Base-by-base conservation (phyloP, 345 rosid species). In the Euclidium syriacum region DNA sequence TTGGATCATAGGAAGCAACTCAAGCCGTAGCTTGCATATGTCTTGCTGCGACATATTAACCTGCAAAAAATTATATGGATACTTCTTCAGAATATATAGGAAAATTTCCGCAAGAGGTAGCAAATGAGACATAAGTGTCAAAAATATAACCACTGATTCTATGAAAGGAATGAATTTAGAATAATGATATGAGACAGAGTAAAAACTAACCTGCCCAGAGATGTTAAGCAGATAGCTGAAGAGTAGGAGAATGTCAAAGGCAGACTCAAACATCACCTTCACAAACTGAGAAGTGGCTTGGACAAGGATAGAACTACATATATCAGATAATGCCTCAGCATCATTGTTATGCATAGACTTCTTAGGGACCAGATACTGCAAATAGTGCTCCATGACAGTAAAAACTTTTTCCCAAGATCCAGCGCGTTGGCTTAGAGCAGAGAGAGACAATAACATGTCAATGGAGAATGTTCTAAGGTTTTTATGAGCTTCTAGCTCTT, bases 1-100 rank as follows among this genome's bases (percentile, higher is more conserved):
- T 71, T 89, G 95, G 78, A 90, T 78, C 91, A 92, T 81, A 5
- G 97, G 97, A 62, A 92, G 74, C 67, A 92, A 74, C 65, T 92
- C 97, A 64, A 84, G 82, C 65, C 83, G 91, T 67, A 90, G 75
- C 78, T 79, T 87, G 35, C 78, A 78, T 61, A 84, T 71, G 64
- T 84, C 96, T 73, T 79, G 77, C 63, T 68, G 83, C 39, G 74
- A 65, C 89, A 94, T 80, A 75, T 80, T 67, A 62, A 87, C 76
- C 99, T 94, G 90, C 50, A 34, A 65, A 33, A 38, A 50, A 14
- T n/a, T n/a, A n/a, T 52, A 53, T 29, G 50, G 22, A 33, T 10
- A 25, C 38, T 35, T 48, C 10, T 62, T 55, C 53, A 16, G 27
- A 39, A 44, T 20, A 44, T 33, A 24, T 9, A 11, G 18, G 55